Evolutionary conservation across 805 yeast species (phyloP), one percentile per base, ranked within the genome.

Genomic region (Saturnispora silvae): DNA sequence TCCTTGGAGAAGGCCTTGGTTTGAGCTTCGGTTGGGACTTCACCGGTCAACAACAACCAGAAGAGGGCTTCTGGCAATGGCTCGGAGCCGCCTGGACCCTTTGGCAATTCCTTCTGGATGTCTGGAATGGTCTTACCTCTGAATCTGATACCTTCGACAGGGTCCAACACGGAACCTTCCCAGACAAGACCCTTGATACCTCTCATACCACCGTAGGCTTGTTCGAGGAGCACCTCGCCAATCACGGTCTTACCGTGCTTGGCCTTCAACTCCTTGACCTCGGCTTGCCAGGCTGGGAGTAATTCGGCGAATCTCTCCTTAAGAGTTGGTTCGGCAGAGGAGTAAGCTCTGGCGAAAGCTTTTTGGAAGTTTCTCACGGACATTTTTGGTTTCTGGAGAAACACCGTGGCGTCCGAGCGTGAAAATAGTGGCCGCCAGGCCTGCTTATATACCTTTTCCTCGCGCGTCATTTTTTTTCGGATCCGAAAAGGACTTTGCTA

Each of bases 271-370:
- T 77, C 74, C 68, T 81, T 82, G 64, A 92, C 80, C 68, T 86
- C 84, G 63, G 85, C 96, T 51, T 81, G 81, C 70, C 83, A 83
- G 55, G 74, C 86, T 49, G 97, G 97, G 60, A 87, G 75, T 49
- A 84, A 70, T 58, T 84, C 94, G 40, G 86, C 94, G 59, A 92
- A 87, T 60, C 94, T 79, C 65, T 92, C 95, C 66, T 92, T 92
- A 54, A 92, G 72, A 47, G 96, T 78, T 44, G 62, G 56, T 49
- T 61, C 65, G 41, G 59, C 58, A 34, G 65, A 53, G 26, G 66
- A 56, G 46, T 61, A 61, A 33, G 62, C 54, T 51, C 66, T 56
- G 25, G 56, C 35, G 14, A 56, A 49, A 15, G 53, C 40, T 49
- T 49, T 56, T 39, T 55, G 50, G 32, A 52, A 46, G 35, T 53